These are phyloP conservation scores for Mycena sp. DNA, from an alignment of 1,284 basidiomycete species.

Conservation along the genomic window DNA sequence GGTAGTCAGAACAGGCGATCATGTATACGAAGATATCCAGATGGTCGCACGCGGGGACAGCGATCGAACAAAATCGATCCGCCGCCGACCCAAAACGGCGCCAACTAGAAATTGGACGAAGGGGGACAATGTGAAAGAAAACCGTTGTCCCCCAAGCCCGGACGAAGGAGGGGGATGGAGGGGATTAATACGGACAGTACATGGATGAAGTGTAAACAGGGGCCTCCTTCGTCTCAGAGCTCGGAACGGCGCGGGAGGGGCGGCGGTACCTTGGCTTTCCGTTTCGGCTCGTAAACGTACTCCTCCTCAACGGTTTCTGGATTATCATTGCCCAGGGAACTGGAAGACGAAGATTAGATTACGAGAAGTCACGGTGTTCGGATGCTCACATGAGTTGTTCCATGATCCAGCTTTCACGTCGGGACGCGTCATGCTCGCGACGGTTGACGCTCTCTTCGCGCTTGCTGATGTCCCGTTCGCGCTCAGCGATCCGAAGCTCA, in stretches of 20 bases:
- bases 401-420: slow-evolving; percentile 89
- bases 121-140: slow-evolving; percentile 75
- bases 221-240: slow-evolving; percentile 89
- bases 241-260: slow-evolving; percentile 83
- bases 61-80: slow-evolving; percentile 48
- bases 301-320: slow-evolving; percentile 79
- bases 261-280: slow-evolving; percentile 88
- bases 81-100: slow-evolving; percentile 39
- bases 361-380: slow-evolving; percentile 19
- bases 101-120: slow-evolving; percentile 71
- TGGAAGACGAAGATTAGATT: slow-evolving; percentile 41
- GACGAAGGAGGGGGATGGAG: slow-evolving; percentile 80
- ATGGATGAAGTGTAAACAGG: slow-evolving; percentile 53
- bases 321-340: slow-evolving; percentile 74
- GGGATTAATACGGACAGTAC: slow-evolving; percentile 79
- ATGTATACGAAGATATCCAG: slow-evolving; percentile 41
- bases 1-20: slow-evolving; percentile 30
- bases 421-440: slow-evolving; percentile 82
- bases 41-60: slow-evolving; percentile 53
- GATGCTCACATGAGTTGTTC: slow-evolving; percentile 81
- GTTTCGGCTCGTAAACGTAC: slow-evolving; percentile 80
- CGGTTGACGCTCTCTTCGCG: slow-evolving; percentile 85
- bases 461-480: slow-evolving; percentile 83
- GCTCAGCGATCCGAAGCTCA: slow-evolving; percentile 82
- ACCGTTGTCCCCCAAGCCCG: slow-evolving; percentile 86